These are phyloP conservation scores for Cyclanthera cordifolia DNA, from an alignment of 306 rosid genomes.

Conservation along the genomic window DNA sequence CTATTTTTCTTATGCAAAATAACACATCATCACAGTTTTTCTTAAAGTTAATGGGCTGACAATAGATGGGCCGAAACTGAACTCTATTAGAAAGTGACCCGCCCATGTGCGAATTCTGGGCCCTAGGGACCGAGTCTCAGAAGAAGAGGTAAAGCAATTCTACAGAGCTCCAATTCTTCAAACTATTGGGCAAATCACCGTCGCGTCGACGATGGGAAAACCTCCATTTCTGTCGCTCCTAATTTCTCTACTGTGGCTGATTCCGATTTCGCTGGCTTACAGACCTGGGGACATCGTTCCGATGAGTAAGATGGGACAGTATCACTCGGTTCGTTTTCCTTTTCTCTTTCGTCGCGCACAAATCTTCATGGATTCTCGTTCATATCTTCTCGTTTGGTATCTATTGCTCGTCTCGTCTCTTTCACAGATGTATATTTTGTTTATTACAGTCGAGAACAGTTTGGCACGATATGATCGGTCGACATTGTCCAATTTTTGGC, in stretches of 20 bases:
- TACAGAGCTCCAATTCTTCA: not conserved
- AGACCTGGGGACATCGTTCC: conserved; percentile 82
- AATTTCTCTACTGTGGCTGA: conserved; percentile 17
- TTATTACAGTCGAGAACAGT: conserved; percentile 65
- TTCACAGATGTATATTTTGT: conserved; percentile 3
- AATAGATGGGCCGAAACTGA: too few species aligned
- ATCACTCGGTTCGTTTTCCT: conserved; percentile 73
- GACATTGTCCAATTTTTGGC: conserved; percentile 78
- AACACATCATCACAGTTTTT: too few species aligned
- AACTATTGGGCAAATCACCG: not conserved
- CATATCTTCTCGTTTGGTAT: not conserved
- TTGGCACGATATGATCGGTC: conserved; percentile 88
- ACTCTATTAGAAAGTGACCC: not conserved
- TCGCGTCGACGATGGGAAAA: conserved; percentile 4
- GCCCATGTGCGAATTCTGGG: not conserved
- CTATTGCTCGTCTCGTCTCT: not conserved
- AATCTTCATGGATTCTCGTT: not conserved
- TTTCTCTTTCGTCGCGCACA: not conserved
- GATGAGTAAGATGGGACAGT: conserved; percentile 95
- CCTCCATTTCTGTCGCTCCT: conserved; percentile 16
- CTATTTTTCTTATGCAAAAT: too few species aligned
- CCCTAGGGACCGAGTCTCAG: not conserved
- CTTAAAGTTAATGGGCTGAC: too few species aligned
- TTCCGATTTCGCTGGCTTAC: conserved; percentile 34
- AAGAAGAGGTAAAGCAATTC: not conserved